Evolutionary conservation across 768 basidiomycete genomes (phyloP).

Genomic region (Albatrellus ellisii): DNA sequence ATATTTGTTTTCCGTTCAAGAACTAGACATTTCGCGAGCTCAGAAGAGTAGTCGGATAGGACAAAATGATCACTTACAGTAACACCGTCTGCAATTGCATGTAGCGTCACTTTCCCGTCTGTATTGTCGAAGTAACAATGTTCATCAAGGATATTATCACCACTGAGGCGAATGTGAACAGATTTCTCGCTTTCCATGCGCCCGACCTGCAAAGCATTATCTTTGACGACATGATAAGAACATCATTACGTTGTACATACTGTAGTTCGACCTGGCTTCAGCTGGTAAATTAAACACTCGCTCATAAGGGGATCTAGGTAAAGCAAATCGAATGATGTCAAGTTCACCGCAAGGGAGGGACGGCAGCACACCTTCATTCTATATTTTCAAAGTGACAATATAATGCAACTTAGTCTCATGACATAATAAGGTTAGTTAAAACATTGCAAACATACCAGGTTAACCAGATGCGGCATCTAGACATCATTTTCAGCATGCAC

Average conservation of each 20-base stretch:
- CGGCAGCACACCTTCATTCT: conserved; percentile 13
- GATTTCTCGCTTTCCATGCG: conserved; percentile 70
- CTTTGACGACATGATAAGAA: conserved; percentile 5
- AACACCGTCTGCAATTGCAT: conserved; percentile 66
- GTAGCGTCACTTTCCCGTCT: conserved; percentile 74
- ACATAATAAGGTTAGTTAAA: not conserved
- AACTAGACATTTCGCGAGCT: conserved; percentile 44
- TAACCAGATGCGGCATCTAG: conserved; percentile 90
- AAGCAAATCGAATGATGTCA: conserved; percentile 41
- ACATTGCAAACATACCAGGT: conserved; percentile 49
- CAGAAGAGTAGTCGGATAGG: conserved; percentile 2
- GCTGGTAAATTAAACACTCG: conserved; percentile 87
- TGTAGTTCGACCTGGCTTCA: conserved; percentile 74
- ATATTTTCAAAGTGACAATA: not conserved
- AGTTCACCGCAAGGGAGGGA: conserved; percentile 25
- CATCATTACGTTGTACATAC: conserved; percentile 25
- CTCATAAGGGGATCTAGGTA: conserved; percentile 84
- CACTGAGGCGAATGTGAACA: conserved; percentile 85
- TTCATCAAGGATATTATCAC: conserved; percentile 81
- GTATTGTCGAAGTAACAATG: conserved; percentile 87
- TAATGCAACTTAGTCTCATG: not conserved
- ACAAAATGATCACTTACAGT: conserved; percentile 40
- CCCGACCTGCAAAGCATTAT: conserved; percentile 47
- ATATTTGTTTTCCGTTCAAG: conserved; percentile 84
- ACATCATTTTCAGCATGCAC: not conserved